These are phyloP conservation scores for Scorias spongiosa DNA, from an alignment of 2,329 filamentous ascomycete species.

Conservation along the genomic window DNA sequence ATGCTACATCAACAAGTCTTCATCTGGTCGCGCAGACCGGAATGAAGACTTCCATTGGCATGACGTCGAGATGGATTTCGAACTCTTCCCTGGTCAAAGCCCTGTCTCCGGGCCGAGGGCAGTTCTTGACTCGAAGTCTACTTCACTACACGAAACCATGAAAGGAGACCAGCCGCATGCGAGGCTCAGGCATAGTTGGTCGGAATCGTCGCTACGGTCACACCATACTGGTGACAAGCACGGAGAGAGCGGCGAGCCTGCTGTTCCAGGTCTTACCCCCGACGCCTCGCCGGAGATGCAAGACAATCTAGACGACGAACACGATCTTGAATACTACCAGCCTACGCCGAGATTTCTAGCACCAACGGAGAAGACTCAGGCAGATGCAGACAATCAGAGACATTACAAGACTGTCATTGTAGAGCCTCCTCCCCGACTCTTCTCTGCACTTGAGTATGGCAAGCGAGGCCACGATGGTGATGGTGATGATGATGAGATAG, in stretches of 20 bases:
- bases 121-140: constrained; percentile 10
- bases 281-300: constrained; percentile 17
- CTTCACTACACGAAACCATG: not conserved
- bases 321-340: constrained; percentile 2
- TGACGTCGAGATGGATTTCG: constrained; percentile 20
- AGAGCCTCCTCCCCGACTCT: constrained; percentile 5
- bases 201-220: not conserved
- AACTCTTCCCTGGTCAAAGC: constrained; percentile 12
- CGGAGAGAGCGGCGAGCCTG: constrained; percentile 1
- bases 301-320: constrained; percentile 15
- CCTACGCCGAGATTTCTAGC: constrained; percentile 6
- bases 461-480: constrained; percentile 1
- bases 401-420: constrained; percentile 8
- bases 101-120: too few relatives aligned
- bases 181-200: constrained; percentile 1
- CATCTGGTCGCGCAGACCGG: too few relatives aligned
- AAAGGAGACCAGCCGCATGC: too few relatives aligned
- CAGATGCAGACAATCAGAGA: not conserved
- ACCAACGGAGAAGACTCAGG: not conserved
- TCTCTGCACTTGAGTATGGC: constrained; percentile 1
- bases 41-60: constrained; percentile 15
- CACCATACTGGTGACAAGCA: not conserved
- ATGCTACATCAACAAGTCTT: too few relatives aligned
- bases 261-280: constrained; percentile 17
- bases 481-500: constrained; percentile 3